Base-by-base conservation (phyloP, 2,329 filamentous ascomycete species). In the Pyrenophora teres region DNA sequence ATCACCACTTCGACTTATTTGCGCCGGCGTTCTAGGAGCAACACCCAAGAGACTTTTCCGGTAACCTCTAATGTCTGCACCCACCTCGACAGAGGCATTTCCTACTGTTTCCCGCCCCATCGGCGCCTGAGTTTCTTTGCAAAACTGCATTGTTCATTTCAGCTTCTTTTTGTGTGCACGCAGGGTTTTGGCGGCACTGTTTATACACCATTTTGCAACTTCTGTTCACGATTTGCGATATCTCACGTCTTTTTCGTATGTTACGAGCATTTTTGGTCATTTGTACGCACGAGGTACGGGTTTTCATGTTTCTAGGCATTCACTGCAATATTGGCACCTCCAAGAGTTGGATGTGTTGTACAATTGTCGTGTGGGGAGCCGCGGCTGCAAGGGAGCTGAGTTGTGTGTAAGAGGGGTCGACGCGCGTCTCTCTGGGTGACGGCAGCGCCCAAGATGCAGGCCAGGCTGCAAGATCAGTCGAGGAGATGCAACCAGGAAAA, bases 21-120 rank as follows among this genome's bases (percentile, higher is more conserved):
- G 67, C 64, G 59, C 64, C 55, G 70, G 70, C 65, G 70, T 72
- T 72, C 57, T 42, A 59, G 68, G 66, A 63, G 63, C 57, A 64
- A 55, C 49, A 56, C 53, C 42, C 51, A 59, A 54, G 60, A 60
- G 57, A 62, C 63, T 67, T 60, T 56, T 61, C 59, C 52, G 46
- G 44, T 66, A 66, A 69, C 51, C 52, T 62, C 54, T 72, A 71
- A 72, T 71, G 67, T 72, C 63, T 72, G 66, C 59, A 60, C 57
- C 48, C 48, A 51, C 64, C 55, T 52, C 60, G 52, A 19, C 52
- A 42, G 54, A 58, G 61, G 63, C 49, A 38, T 62, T 67, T 65
- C 60, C 57, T 64, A 69, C 56, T 54, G 49, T 57, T 32, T 61
- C 48, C 56, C 50, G 56, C 56, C 52, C 62, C 60, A 62, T 59